Percentiles rank a stretch among this genome's conserved stretches.
phyloP scores from a whole-genome alignment of 2,329 filamentous ascomycete genomes.

The Colletotrichum spaethianum region DNA sequence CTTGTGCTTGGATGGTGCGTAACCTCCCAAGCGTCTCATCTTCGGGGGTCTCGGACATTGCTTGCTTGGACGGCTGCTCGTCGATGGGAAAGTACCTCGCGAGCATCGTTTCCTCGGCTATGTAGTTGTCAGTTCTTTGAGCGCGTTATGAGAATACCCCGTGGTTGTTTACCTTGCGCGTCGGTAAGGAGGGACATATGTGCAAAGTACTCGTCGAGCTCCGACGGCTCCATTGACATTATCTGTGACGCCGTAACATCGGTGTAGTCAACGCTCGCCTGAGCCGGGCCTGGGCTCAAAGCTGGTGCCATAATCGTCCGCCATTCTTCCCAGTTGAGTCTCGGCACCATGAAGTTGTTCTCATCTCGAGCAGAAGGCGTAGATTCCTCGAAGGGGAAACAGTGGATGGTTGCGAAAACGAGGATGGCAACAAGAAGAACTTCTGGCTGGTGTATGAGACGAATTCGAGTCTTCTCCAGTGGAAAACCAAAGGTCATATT shows the following conservation, averaged over 20 bases:
- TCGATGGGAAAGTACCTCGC: constrained; percentile 54
- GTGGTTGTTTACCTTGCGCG: constrained; percentile 51
- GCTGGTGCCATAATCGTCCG: constrained; percentile 57
- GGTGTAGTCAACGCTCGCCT: constrained; percentile 58
- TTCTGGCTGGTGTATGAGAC: constrained; percentile 78
- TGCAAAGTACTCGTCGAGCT: constrained; percentile 77
- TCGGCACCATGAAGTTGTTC: constrained; percentile 52
- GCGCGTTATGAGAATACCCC: constrained; percentile 44
- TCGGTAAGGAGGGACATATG: constrained; percentile 52
- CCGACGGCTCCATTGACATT: constrained; percentile 69
- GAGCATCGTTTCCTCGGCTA: constrained; percentile 35
- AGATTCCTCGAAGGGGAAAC: constrained; percentile 79
- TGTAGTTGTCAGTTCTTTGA: not conserved
- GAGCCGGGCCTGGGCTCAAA: constrained; percentile 45
- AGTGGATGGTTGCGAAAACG: constrained; percentile 82
- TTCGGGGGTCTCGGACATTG: constrained; percentile 44
- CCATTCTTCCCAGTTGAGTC: constrained; percentile 84
- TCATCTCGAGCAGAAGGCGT: constrained; percentile 66
- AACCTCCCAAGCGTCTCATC: constrained; percentile 45
- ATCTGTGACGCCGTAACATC: constrained; percentile 74
- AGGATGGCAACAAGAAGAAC: constrained; percentile 79
- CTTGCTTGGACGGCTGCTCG: constrained; percentile 40
- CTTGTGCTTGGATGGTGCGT: constrained; percentile 22
- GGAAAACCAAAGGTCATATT: constrained; percentile 72
- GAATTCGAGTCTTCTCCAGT: constrained; percentile 58